Evolutionary conservation across 1,284 basidiomycete species (phyloP).

Genomic region (Ganoderma resinaceum): DNA sequence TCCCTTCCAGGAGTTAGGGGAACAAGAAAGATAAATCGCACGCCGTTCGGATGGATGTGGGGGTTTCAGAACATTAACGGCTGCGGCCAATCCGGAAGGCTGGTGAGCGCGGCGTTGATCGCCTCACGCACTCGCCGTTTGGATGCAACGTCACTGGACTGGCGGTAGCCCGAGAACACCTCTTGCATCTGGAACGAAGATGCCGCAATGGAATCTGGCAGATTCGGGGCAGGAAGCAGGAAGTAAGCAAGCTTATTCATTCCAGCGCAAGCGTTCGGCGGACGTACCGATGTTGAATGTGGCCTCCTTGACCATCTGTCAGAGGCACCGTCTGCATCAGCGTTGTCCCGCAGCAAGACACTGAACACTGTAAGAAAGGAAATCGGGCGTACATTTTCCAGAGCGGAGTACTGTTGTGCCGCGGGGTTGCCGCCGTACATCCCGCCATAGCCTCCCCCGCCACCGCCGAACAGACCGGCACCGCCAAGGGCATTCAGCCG

Average conservation of each 20-base stretch:
- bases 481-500: constrained; percentile 39
- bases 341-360: neutral
- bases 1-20: too few species aligned
- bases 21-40: neutral
- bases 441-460: constrained; percentile 30
- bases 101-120: constrained; percentile 46
- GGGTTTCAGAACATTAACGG: constrained; percentile 22
- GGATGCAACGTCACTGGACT: constrained; percentile 46
- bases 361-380: neutral
- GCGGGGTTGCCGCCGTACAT: constrained; percentile 39
- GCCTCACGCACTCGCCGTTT: constrained; percentile 48
- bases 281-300: constrained; percentile 40
- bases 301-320: constrained; percentile 44
- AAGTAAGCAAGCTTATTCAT: neutral
- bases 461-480: constrained; percentile 41
- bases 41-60: neutral
- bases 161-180: constrained; percentile 44
- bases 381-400: constrained; percentile 39
- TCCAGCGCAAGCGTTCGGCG: neutral
- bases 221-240: neutral
- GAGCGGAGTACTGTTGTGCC: constrained; percentile 41
- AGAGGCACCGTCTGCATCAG: neutral
- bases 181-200: constrained; percentile 48
- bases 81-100: constrained; percentile 47
- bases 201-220: constrained; percentile 44